Evolutionary conservation across 257 asterid genomes (phyloP).

Genomic region (Nemophila menziesii): DNA sequence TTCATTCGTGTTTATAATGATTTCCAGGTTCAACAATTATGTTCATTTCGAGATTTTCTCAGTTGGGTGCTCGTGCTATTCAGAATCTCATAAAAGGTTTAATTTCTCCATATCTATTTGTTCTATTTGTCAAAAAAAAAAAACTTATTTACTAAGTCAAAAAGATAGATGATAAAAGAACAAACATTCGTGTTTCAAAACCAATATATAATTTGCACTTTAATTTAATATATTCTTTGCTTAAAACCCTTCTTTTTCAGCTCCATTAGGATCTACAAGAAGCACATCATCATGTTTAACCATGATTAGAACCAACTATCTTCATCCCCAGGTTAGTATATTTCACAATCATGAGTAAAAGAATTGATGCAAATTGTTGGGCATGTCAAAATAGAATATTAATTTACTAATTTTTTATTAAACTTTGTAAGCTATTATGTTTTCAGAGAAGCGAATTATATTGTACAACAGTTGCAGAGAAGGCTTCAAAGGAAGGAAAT

Average conservation of each 20-base stretch:
- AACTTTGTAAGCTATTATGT: background rate
- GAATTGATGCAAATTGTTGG: background rate
- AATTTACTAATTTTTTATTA: background rate
- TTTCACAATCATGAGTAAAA: background rate
- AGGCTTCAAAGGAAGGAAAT: slow-evolving; percentile 12
- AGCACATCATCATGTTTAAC: slow-evolving; percentile 5
- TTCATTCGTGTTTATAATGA: background rate
- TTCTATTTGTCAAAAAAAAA: background rate
- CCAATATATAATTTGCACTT: background rate
- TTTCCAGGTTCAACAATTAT: slow-evolving; percentile 8
- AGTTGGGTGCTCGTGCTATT: slow-evolving; percentile 15
- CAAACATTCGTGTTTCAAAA: background rate
- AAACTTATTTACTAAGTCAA: background rate
- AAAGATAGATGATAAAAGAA: background rate
- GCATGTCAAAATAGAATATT: background rate
- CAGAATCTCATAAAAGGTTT: slow-evolving; percentile 15
- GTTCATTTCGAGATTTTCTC: slow-evolving; percentile 16
- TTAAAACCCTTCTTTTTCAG: slow-evolving; percentile 12
- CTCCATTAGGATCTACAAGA: slow-evolving; percentile 9
- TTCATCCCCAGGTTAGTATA: slow-evolving; percentile 19
- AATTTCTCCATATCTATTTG: background rate
- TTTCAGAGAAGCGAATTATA: slow-evolving; percentile 18
- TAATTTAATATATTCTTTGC: background rate
- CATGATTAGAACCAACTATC: slow-evolving; percentile 4
- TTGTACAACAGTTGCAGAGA: slow-evolving; percentile 18